Evolutionary conservation across 345 rosid species (phyloP).

Genomic region (Adansonia digitata): DNA sequence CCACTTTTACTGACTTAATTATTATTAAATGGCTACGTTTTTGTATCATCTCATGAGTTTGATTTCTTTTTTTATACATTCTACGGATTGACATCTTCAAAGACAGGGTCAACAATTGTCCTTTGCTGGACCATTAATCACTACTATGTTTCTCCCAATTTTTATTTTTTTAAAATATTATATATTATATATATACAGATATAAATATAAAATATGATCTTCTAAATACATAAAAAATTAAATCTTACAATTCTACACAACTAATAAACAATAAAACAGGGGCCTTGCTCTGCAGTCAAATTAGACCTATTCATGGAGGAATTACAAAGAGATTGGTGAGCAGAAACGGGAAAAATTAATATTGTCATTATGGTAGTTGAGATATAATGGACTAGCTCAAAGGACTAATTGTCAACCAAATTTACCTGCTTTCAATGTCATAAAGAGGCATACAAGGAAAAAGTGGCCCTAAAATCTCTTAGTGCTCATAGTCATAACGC

Average conservation of each 20-base stretch:
- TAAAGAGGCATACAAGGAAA: not conserved
- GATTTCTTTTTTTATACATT: too few species aligned
- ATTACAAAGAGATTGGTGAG: not conserved
- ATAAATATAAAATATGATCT: too few species aligned
- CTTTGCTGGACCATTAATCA: too few species aligned
- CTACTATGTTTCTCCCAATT: too few species aligned
- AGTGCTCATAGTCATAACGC: not conserved
- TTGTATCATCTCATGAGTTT: too few species aligned
- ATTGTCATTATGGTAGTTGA: not conserved
- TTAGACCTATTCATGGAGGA: not conserved
- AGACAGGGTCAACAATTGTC: too few species aligned
- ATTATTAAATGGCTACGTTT: not conserved
- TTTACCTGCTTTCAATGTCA: not conserved
- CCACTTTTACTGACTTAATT: not conserved
- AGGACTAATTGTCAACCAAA: not conserved
- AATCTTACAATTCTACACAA: not conserved
- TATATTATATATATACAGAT: too few species aligned
- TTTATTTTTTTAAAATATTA: too few species aligned
- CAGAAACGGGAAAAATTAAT: not conserved
- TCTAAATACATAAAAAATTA: too few species aligned
- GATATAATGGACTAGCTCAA: not conserved
- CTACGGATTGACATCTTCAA: too few species aligned
- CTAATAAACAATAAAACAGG: not conserved
- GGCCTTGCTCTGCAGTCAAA: not conserved
- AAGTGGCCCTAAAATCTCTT: not conserved